A percentile compares a stretch with the other conserved stretches of the same genome.
Conservation (phyloP, 2,329 filamentous ascomycete species). For the Fusarium sp. region DNA sequence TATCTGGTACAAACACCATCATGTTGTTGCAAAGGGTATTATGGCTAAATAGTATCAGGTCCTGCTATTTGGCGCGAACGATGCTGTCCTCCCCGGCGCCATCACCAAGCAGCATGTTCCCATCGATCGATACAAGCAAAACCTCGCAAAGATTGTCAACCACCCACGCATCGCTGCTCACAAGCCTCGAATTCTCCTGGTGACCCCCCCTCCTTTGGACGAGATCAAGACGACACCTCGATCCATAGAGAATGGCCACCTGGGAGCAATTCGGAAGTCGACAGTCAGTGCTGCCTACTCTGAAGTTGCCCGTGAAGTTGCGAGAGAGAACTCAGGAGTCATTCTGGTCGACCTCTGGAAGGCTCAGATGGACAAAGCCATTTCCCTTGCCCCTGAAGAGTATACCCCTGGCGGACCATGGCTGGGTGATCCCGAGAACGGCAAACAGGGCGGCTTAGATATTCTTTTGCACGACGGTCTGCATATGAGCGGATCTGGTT, state of each 20-base stretch:
- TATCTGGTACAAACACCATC: conserved; percentile 68
- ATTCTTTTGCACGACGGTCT: conserved; percentile 69
- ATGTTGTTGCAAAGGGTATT: not conserved
- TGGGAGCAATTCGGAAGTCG: conserved; percentile 59
- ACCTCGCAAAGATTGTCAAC: conserved; percentile 77
- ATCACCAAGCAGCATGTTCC: conserved; percentile 81
- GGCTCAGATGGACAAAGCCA: conserved; percentile 79
- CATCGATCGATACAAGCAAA: conserved; percentile 79
- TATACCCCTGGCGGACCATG: conserved; percentile 63
- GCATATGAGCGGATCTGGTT: conserved; percentile 68
- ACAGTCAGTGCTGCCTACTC: conserved; percentile 69
- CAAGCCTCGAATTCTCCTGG: conserved; percentile 77
- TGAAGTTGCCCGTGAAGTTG: conserved; percentile 73
- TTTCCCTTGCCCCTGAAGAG: conserved; percentile 68
- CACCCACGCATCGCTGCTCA: conserved; percentile 80
- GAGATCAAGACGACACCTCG: conserved; percentile 73
- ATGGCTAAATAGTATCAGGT: conserved; percentile 63
- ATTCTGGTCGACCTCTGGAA: conserved; percentile 84
- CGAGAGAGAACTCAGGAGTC: conserved; percentile 74
- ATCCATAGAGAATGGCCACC: conserved; percentile 63
- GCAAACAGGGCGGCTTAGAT: conserved; percentile 65
- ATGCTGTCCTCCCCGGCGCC: conserved; percentile 77
- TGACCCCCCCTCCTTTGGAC: conserved; percentile 87
- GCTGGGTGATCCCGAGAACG: conserved; percentile 65
- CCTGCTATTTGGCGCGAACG: conserved; percentile 91